Evolutionary conservation across 306 rosid genomes (phyloP), one percentile per base, ranked within the genome.

Genomic region (Castanopsis chinensis): DNA sequence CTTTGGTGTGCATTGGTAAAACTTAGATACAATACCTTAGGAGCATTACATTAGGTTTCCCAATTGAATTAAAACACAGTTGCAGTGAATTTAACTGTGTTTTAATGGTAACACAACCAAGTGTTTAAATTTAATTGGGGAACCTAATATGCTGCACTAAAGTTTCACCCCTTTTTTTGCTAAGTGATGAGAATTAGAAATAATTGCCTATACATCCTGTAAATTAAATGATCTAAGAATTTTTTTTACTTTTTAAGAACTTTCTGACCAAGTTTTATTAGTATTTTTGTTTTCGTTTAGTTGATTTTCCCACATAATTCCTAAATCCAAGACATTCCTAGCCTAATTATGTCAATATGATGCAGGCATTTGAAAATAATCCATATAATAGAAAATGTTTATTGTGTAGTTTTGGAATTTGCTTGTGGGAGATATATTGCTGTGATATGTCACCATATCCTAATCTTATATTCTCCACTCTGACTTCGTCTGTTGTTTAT

Each of bases 341-440:
- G 49, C 12, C 49, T 43, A 43, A 0, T 43, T 6, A 43, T 28
- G 45, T 30, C 18, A 32, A 65, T 13, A 18, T 25, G 5, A 5
- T 76, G 75, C 61, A 69, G 81, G 77, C 71, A 30, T 0, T 79
- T 10, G 77, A 71, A 25, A 49, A 15, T 17, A 28, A 71, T 1
- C 82, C 77, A 14, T 71, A 59, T 5, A 19, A 20, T 41, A 28
- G n/a, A 35, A 79, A 30, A 14, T 71, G 82, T 6, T 72, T 71
- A 37, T 61, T 60, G 18, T 79, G 71, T 2, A 59, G 72, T 69
- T 79, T 79, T n/a, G 72, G 77, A 28, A 59, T 79, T 59, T 71
- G 77, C 23, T 51, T 79, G 58, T 78, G 82, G 77, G 64, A 79
- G 77, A 71, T 79, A 12, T 79, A 4, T 43, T 60, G 77, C 28